phyloP scores from a whole-genome alignment of 2,329 filamentous ascomycete genomes.

The Fusarium cicatricum region DNA sequence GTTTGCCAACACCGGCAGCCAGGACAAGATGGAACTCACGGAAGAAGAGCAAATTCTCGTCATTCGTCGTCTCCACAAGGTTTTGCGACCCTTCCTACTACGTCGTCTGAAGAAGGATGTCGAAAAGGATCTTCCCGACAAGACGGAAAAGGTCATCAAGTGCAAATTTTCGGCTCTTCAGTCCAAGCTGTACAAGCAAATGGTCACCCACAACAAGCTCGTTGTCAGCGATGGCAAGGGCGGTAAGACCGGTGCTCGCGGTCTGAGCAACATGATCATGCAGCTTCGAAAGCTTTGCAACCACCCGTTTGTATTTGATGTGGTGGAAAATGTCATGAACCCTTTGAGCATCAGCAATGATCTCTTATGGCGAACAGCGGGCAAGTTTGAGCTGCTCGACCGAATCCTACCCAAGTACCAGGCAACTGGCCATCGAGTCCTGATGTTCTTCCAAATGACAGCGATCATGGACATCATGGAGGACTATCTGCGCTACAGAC shows the following conservation, averaged over 20 bases:
- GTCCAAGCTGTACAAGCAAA: constrained; percentile 94
- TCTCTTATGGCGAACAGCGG: constrained; percentile 90
- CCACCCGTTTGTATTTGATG: constrained; percentile 97
- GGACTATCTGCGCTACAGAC: constrained; percentile 88
- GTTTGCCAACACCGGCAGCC: constrained; percentile 96
- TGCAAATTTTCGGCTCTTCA: constrained; percentile 97
- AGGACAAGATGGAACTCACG: constrained; percentile 98
- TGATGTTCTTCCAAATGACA: constrained; percentile 99
- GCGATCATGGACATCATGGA: constrained; percentile 99
- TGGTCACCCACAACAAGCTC: constrained; percentile 94
- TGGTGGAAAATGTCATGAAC: constrained; percentile 98
- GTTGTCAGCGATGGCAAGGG: constrained; percentile 95
- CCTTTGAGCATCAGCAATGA: constrained; percentile 89
- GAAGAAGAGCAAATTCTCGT: constrained; percentile 99
- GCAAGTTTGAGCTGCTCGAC: constrained; percentile 97
- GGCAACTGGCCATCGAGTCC: constrained; percentile 87
- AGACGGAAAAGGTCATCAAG: constrained; percentile 99
- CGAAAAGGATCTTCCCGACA: constrained; percentile 97
- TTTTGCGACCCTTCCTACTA: constrained; percentile 94
- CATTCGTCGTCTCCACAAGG: constrained; percentile 98
- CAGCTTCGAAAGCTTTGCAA: constrained; percentile 98
- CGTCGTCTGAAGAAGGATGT: constrained; percentile 99
- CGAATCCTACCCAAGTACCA: constrained; percentile 93
- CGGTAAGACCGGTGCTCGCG: constrained; percentile 91
- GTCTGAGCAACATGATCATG: constrained; percentile 99